Base-by-base conservation (phyloP, 805 yeast genomes). In the Yamadazyma paraphyllophila region DNA sequence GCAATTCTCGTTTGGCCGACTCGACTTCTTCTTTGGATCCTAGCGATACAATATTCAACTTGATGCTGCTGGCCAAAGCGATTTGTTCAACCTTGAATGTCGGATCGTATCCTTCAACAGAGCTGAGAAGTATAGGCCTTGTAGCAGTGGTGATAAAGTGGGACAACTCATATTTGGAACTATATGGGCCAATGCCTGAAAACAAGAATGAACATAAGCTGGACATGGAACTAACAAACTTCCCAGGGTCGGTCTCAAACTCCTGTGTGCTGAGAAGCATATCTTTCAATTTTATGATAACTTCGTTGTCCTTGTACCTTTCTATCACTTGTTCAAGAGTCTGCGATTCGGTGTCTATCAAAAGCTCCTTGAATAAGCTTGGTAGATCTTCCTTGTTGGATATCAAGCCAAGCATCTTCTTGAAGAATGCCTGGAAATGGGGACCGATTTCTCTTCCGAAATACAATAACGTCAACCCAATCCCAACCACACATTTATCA, bases 11-110 rank as follows among this genome's bases (percentile, higher is more conserved):
- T 16, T 76, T 78, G 0, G 92, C 91, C 1, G 44, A 4, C 2
- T 68, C 75, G 1, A 71, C 61, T 8, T 87, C 83, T 61, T 88
- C 96, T 17, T 61, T 58, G 0, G 95, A 80, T 0, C 96, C 97
- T 78, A 91, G 72, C 0, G 96, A 78, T 32, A 87, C 73, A 1
- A 74, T 61, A 0, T 56, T 58, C 29, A 82, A 56, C 2, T 62
- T 53, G 7, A 52, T 50, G 0, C 58, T 56, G 0, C 32, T 12
- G 0, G 49, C 31, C 1, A 55, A 52, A 0, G 88, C 82, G 5
- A 78, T 47, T 27, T 63, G 60, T 27, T 70, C 69, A 2, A 90
- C 69, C 43, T 68, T 74, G 45, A 69, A 70, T 0, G 85, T 76
- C 0, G 92, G 82, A 62, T 91, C 97, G 48, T 67, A 73, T 2